Conservation (phyloP, 306 rosid species). For the Senna siamea region DNA sequence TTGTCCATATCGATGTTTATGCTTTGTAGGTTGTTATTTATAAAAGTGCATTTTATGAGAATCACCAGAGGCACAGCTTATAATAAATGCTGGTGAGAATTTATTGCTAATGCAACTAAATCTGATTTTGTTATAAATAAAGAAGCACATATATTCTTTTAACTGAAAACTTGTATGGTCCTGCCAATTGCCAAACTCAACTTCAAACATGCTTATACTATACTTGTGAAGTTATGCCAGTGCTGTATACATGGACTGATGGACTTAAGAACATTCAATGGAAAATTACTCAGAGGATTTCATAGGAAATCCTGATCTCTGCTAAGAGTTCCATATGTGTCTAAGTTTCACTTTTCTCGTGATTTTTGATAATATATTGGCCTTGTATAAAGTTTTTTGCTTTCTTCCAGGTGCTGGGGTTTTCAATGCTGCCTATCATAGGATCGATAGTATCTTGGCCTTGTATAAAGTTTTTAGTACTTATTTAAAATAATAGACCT, state of each 20-base stretch:
- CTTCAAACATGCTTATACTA: not conserved
- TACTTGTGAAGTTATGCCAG: too few species aligned
- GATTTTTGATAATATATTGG: too few species aligned
- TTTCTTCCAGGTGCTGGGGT: not conserved
- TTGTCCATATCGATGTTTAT: too few species aligned
- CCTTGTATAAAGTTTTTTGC: not conserved
- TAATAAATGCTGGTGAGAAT: not conserved
- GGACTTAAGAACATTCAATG: too few species aligned
- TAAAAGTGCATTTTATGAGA: not conserved
- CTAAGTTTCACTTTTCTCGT: too few species aligned
- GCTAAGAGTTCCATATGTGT: too few species aligned
- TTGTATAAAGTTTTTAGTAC: too few species aligned
- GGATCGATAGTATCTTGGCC: constrained; percentile 23
- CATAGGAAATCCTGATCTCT: not conserved
- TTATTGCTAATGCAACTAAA: not conserved
- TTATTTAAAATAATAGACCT: constrained; percentile 5
- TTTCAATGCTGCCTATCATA: not conserved
- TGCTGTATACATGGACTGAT: not conserved
- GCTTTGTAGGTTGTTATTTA: too few species aligned
- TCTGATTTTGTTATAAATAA: not conserved
- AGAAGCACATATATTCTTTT: not conserved
- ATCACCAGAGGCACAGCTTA: not conserved
- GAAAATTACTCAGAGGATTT: not conserved
- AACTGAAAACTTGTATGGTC: not conserved
- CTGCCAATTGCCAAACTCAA: not conserved